Base-by-base conservation (phyloP, 805 yeast genomes). In the Teunomyces aglyptinius region DNA sequence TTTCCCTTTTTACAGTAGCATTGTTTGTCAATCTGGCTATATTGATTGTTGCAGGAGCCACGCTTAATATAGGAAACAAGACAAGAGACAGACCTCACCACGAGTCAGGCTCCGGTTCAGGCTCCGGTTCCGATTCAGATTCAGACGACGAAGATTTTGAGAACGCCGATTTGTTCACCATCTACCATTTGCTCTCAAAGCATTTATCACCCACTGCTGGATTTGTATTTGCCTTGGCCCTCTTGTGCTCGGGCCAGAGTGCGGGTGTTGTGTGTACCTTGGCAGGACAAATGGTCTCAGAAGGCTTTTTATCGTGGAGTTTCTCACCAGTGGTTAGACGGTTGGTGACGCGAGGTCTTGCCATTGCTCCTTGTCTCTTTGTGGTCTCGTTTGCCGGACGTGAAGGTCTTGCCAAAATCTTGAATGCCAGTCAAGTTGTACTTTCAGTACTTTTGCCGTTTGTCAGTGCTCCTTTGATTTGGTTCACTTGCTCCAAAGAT, bases 231-330 rank as follows among this genome's bases (percentile, higher is more conserved):
- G 97, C 96, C 0, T 66, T 89, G 42, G 97, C 97, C 1, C 78
- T 90, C 66, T 71, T 90, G 39, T 90, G 87, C 61, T 84, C 92
- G 11, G 97, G 97, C n/a, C 92, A 90, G 60, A 85, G 94, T 57
- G 97, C 97, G 2, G 97, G 97, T 35, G 87, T 92, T 33, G 96
- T 90, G 15, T 90, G 96, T 60, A 91, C 97, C 0, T 76, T 91
- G 57, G 91, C 97, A 1, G 96, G 97, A 31, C 97, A 90, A 63
- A 88, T 89, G 82, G 95, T 90, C 6, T 82, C 89, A 58, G 96
- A 90, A 63, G 97, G 97, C 1, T 91, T 89, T 57, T 73, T 89
- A 20, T 73, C 78, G 49, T 87, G 96, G 86, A 71, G 86, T 5
- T 76, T 89, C 49, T 81, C 86, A 29, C 97, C 97, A 1, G 90